Conservation (phyloP, 2,329 filamentous ascomycete species). For the Colletotrichum horii region DNA sequence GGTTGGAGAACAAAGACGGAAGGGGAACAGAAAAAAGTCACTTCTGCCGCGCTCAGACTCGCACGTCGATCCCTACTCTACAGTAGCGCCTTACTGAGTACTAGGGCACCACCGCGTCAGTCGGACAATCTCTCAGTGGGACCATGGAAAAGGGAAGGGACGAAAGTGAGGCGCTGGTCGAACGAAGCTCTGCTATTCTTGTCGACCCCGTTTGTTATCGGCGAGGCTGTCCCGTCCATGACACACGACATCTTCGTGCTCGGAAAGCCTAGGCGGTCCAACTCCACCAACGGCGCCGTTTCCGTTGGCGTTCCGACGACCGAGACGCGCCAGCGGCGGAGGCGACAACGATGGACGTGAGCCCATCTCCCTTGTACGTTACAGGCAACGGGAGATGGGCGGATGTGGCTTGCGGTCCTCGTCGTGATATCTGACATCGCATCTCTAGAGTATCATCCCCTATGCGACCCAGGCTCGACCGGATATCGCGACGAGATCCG, state of each 20-base stretch:
- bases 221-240: not conserved
- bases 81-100: not conserved
- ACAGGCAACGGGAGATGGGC: not conserved
- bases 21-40: not conserved
- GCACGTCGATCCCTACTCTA: not conserved
- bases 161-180: not conserved
- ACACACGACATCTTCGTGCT: not conserved
- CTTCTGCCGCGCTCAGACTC: conserved; percentile 1
- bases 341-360: not conserved
- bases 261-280: not conserved
- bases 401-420: not conserved
- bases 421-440: not conserved
- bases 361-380: not conserved
- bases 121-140: not conserved
- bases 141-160: not conserved
- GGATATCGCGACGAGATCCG: not conserved
- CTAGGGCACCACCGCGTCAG: not conserved
- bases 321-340: not conserved
- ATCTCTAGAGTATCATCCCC: not conserved
- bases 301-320: not conserved
- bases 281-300: not conserved
- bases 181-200: not conserved
- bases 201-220: not conserved
- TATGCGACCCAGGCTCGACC: not conserved
- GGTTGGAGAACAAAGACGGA: not conserved